A percentile compares a stretch with the other conserved stretches of the same genome.
Conservation (phyloP, 148 eudicot species). For the Hydrangea macrophylla region DNA sequence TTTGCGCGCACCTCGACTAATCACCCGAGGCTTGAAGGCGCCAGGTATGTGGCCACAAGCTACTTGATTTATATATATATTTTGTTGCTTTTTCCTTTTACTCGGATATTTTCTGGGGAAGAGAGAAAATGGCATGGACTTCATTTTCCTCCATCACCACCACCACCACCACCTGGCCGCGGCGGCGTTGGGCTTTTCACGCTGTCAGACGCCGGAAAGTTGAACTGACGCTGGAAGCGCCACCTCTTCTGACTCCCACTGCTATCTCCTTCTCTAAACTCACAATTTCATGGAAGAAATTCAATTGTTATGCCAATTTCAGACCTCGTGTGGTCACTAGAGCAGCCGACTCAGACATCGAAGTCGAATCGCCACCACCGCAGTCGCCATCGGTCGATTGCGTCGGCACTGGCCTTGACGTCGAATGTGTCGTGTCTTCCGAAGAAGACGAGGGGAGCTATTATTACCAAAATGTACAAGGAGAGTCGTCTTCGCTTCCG, state of each 20-base stretch:
- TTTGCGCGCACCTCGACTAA: no score
- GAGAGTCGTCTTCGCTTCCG: constrained; percentile 9
- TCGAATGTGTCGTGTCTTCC: constrained; percentile 2
- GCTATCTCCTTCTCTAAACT: neutral
- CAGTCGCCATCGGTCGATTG: neutral
- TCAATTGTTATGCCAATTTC: neutral
- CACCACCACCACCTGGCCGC: no score
- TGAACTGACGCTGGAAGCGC: neutral
- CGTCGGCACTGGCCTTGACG: constrained; percentile 5
- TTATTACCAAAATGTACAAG: neutral
- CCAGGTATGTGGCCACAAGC: no score
- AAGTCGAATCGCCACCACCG: neutral
- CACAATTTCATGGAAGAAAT: neutral
- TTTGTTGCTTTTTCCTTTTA: no score
- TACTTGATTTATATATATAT: no score
- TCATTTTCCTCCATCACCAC: neutral
- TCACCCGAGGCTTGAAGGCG: no score
- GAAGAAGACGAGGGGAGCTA: neutral
- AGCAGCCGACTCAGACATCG: neutral
- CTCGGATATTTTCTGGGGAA: no score
- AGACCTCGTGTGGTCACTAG: neutral
- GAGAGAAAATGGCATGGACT: constrained; percentile 2
- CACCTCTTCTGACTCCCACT: neutral
- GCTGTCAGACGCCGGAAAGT: neutral
- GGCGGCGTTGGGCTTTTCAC: neutral